phyloP scores from a whole-genome alignment of 805 yeast species.

The Ogataea degrootiae region DNA sequence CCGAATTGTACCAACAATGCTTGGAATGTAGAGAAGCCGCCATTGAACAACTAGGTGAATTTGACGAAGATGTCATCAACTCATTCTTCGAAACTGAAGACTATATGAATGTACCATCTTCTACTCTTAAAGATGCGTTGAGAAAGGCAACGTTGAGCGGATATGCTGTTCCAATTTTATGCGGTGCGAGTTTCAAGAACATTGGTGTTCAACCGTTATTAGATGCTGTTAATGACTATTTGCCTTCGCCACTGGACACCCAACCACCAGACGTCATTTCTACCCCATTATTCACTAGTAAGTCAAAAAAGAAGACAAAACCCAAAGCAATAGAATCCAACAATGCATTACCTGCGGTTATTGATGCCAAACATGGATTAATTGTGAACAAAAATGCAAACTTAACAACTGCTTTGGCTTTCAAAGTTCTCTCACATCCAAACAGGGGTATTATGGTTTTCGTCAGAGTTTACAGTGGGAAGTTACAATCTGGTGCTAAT shows the following conservation, averaged over 20 bases:
- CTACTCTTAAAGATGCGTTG: conserved; percentile 53
- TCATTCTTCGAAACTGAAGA: conserved; percentile 73
- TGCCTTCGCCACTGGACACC: conserved; percentile 78
- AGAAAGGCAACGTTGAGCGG: conserved; percentile 56
- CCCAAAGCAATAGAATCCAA: conserved; percentile 8
- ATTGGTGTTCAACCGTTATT: conserved; percentile 93
- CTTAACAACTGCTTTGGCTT: conserved; percentile 75
- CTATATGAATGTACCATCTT: conserved; percentile 58
- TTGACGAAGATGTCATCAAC: conserved; percentile 74
- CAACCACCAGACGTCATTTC: conserved; percentile 47
- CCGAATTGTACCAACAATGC: conserved; percentile 44
- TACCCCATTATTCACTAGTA: conserved; percentile 1
- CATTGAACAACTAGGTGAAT: conserved; percentile 79
- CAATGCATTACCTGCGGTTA: conserved; percentile 27
- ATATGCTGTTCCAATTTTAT: conserved; percentile 69
- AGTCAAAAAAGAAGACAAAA: conserved; percentile 14
- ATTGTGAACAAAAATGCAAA: conserved; percentile 53
- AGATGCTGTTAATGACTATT: conserved; percentile 71
- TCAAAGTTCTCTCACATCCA: conserved; percentile 85
- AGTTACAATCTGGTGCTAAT: conserved; percentile 53
- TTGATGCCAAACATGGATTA: conserved; percentile 43
- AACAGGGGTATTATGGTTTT: conserved; percentile 79
- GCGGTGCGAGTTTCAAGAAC: conserved; percentile 90
- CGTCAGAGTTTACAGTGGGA: conserved; percentile 85
- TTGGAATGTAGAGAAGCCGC: conserved; percentile 62